phyloP scores from a whole-genome alignment of 2,329 filamentous ascomycete species.

The Stachybotrys echinatus region DNA sequence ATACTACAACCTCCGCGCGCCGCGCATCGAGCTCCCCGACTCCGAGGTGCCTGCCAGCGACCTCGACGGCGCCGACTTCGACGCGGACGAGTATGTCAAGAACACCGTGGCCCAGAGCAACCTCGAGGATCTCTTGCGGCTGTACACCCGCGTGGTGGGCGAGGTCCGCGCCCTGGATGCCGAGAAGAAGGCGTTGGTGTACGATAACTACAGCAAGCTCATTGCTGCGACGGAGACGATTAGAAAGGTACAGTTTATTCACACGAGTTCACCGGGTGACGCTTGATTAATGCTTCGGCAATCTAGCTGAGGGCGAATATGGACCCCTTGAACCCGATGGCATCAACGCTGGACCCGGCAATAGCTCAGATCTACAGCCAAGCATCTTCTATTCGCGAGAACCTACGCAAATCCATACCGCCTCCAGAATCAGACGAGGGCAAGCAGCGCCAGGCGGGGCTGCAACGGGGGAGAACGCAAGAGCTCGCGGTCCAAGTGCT shows the following conservation, averaged over 20 bases:
- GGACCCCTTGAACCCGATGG: conserved; percentile 72
- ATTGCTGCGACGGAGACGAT: conserved; percentile 98
- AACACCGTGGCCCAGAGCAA: conserved; percentile 55
- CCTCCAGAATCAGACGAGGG: conserved; percentile 36
- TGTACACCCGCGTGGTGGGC: conserved; percentile 66
- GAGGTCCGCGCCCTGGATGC: conserved; percentile 90
- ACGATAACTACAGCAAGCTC: conserved; percentile 96
- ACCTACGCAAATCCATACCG: conserved; percentile 41
- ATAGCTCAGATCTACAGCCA: conserved; percentile 69
- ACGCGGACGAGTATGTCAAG: conserved; percentile 64
- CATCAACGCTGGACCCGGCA: conserved; percentile 66
- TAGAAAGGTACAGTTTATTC: conserved; percentile 49
- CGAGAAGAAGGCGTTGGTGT: conserved; percentile 94
- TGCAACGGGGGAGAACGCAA: conserved; percentile 34
- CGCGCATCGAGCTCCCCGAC: conserved; percentile 37
- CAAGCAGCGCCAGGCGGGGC: conserved; percentile 25
- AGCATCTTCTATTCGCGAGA: conserved; percentile 49
- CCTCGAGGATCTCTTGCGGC: conserved; percentile 62
- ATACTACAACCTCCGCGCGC: conserved; percentile 75
- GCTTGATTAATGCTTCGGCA: not conserved
- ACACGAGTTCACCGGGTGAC: not conserved
- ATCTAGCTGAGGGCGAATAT: conserved; percentile 71
- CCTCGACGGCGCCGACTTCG: conserved; percentile 69
- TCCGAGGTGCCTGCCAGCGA: conserved; percentile 62
- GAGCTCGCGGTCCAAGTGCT: conserved; percentile 60